Base-by-base conservation (phyloP, 1,139 yeast species). In the Meyerozyma smithsonii region DNA sequence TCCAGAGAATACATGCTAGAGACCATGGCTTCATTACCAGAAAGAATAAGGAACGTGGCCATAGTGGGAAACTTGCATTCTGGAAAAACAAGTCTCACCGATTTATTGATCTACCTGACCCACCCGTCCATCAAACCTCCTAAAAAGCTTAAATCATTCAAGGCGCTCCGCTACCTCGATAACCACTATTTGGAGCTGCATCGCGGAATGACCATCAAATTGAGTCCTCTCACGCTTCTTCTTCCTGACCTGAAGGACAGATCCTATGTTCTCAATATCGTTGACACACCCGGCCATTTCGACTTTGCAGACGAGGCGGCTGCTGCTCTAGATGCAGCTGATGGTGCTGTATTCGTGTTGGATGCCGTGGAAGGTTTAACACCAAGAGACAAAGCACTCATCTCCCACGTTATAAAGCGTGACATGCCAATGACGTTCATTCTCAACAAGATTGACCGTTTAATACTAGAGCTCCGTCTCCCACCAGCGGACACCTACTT, bases 241-340 rank as follows among this genome's bases (percentile, higher is more conserved):
- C 57, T 84, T n/a, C 76, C 74, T 0, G 79, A 79, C 51, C 46
- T 75, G 20, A 67, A 65, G 16, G 80, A 74, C 1, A 77, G 72
- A 46, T 81, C 95, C 0, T 63, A 64, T 28, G 74, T 78, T 1
- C 52, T 83, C 21, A 87, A 84, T 51, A 49, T 89, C 3, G 47
- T 88, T 1, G 98, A 94, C 52, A 72, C 96, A 0, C 99, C 99
- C 0, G 99, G 99, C 0, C 97, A 92, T 60, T 74, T 77, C 1
- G 83, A 88, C 52, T 92, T 92, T 55, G 61, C 72, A 24, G 96
- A 87, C 54, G 97, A 92, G 51, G 65, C 79, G 3, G 69, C 78
- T 0, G 72, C 79, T 0, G 75, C 84, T 0, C 58, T 82, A 16
- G 59, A 77, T 23, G 67, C 80, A 1, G 75, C 75, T 0, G 97